phyloP scores from a whole-genome alignment of 441 rosid species.

The Arabidopsis lyrata region DNA sequence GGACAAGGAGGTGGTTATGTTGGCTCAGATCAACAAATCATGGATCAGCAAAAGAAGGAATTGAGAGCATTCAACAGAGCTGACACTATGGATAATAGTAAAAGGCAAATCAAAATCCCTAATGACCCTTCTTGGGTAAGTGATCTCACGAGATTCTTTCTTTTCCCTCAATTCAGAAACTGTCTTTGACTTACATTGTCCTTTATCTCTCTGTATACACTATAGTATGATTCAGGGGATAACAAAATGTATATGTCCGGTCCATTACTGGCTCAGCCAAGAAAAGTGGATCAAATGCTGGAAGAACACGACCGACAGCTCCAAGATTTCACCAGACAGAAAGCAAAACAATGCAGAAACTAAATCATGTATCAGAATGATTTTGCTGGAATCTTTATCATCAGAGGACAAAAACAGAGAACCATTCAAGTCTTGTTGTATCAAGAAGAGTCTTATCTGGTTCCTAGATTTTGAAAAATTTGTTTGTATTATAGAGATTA shows the following conservation, averaged over 20 bases:
- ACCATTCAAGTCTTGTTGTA: constrained; percentile 21
- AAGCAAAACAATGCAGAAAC: constrained; percentile 55
- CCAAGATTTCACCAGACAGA: constrained; percentile 66
- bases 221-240: constrained; percentile 49
- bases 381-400: not conserved
- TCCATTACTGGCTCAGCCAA: constrained; percentile 71
- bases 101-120: constrained; percentile 31
- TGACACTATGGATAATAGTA: constrained; percentile 48
- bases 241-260: constrained; percentile 88
- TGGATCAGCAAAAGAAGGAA: constrained; percentile 44
- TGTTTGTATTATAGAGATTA: constrained; percentile 36
- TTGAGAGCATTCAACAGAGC: constrained; percentile 45
- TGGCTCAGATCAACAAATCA: constrained; percentile 35
- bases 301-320: constrained; percentile 77
- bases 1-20: constrained; percentile 3
- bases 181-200: not conserved
- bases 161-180: no score
- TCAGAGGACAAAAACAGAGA: constrained; percentile 37
- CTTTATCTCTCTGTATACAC: not conserved
- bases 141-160: not conserved
- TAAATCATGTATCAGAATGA: no score
- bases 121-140: constrained; percentile 43
- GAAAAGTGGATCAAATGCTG: constrained; percentile 80
- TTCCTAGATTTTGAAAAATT: constrained; percentile 22
- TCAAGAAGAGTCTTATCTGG: constrained; percentile 33